Conservation (phyloP, 2,329 filamentous ascomycete genomes). For the Penicillium sp. region DNA sequence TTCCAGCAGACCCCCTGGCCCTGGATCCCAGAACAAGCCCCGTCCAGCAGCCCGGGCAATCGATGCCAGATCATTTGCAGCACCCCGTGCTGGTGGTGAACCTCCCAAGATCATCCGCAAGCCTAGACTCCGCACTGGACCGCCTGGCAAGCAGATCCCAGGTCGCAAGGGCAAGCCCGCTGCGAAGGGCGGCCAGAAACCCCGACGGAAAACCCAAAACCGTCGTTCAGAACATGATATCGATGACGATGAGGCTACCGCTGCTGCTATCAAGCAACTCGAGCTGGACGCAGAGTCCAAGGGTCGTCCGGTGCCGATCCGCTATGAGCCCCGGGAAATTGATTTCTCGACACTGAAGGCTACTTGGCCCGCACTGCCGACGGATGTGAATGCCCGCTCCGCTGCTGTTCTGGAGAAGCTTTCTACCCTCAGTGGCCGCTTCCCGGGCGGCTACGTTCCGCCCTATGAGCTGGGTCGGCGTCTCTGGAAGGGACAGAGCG, state of each 20-base stretch:
- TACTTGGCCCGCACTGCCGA: conserved; percentile 50
- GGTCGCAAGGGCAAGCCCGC: conserved; percentile 32
- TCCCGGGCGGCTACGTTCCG: conserved; percentile 43
- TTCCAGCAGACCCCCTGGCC: conserved; percentile 23
- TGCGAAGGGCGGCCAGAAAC: conserved; percentile 24
- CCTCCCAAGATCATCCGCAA: conserved; percentile 41
- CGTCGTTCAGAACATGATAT: conserved; percentile 25
- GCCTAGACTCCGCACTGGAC: conserved; percentile 34
- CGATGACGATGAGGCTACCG: conserved; percentile 34
- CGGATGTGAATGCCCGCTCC: conserved; percentile 35
- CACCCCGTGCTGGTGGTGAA: conserved; percentile 36
- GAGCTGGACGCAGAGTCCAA: conserved; percentile 40
- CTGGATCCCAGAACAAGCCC: conserved; percentile 25
- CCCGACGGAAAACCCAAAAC: conserved; percentile 19
- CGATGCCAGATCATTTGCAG: conserved; percentile 47
- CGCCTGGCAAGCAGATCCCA: conserved; percentile 25
- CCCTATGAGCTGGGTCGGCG: conserved; percentile 46
- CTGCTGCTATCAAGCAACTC: conserved; percentile 38
- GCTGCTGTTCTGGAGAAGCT: conserved; percentile 45
- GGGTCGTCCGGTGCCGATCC: conserved; percentile 39
- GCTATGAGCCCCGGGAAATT: conserved; percentile 44
- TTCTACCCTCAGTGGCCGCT: conserved; percentile 42
- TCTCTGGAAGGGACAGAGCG: conserved; percentile 45
- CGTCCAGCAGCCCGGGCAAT: conserved; percentile 40
- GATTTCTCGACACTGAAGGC: conserved; percentile 40